Evolutionary conservation across 345 rosid species (phyloP).

Genomic region (Aegle marmelos): DNA sequence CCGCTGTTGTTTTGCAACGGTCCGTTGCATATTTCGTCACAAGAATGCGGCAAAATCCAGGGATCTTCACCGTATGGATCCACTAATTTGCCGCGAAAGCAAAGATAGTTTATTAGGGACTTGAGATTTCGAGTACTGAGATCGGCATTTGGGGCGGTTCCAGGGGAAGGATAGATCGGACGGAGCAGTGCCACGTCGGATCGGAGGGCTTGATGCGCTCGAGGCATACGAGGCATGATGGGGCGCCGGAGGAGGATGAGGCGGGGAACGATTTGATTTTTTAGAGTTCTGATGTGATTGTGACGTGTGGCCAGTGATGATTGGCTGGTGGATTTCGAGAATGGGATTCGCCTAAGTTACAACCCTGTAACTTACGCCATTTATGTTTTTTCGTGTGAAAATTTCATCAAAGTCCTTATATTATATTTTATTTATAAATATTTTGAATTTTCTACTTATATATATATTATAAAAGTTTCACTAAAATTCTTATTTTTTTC

Average conservation of each 20-base stretch:
- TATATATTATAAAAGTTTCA: too few species aligned
- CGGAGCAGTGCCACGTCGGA: conserved; percentile 86
- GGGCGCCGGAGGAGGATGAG: conserved; percentile 85
- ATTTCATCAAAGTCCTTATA: too few species aligned
- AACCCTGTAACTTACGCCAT: too few species aligned
- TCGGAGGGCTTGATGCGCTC: conserved; percentile 75
- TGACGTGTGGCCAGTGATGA: conserved; percentile 22
- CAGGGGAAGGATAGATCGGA: conserved; percentile 61
- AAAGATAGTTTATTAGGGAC: conserved; percentile 61
- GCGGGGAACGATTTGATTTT: conserved; percentile 83
- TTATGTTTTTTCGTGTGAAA: too few species aligned
- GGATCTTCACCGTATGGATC: conserved; percentile 73
- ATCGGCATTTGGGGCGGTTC: conserved; percentile 92
- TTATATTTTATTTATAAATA: too few species aligned
- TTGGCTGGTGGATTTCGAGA: conserved; percentile 51
- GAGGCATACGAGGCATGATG: conserved; percentile 87
- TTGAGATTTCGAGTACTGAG: conserved; percentile 45
- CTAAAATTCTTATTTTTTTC: too few species aligned
- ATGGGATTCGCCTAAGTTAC: too few species aligned
- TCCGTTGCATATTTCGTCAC: conserved; percentile 74
- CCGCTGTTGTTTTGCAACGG: conserved; percentile 66
- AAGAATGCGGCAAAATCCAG: conserved; percentile 90
- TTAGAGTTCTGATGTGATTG: conserved; percentile 50
- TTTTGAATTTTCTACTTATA: too few species aligned
- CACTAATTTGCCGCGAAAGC: conserved; percentile 78